Evolutionary conservation across 495 filamentous ascomycete genomes (phyloP).

Genomic region (Xylaria nigripes): DNA sequence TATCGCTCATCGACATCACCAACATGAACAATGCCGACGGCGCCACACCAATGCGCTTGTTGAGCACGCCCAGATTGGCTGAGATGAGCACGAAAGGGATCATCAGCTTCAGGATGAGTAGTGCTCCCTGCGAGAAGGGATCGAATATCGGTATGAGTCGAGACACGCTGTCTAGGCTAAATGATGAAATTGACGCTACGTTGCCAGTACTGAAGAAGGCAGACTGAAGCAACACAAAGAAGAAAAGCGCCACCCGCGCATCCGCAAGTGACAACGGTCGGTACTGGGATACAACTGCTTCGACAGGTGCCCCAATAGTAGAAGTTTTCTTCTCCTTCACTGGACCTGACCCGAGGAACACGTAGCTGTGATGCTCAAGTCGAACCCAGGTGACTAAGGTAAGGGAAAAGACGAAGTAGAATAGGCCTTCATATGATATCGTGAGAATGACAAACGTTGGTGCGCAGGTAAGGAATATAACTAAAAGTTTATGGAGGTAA

Average conservation of each 20-base stretch:
- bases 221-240: constrained; percentile 87
- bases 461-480: constrained; percentile 88
- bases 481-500: constrained; percentile 81
- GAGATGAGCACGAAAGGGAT: constrained; percentile 92
- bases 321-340: constrained; percentile 16
- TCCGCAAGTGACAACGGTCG: constrained; percentile 72
- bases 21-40: constrained; percentile 87
- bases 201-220: constrained; percentile 98
- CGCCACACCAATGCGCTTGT: constrained; percentile 70
- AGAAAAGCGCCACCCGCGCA: constrained; percentile 82
- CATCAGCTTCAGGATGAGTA: constrained; percentile 83
- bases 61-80: constrained; percentile 90
- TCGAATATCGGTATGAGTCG: constrained; percentile 92
- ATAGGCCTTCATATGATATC: constrained; percentile 95
- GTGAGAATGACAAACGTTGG: constrained; percentile 94
- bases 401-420: constrained; percentile 84
- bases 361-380: constrained; percentile 73
- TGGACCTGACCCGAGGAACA: constrained; percentile 35
- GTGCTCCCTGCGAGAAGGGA: constrained; percentile 83
- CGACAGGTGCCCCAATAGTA: constrained; percentile 14
- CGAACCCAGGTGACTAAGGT: constrained; percentile 84
- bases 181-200: constrained; percentile 88
- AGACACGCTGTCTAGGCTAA: constrained; percentile 84
- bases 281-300: constrained; percentile 36
- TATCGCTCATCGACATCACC: constrained; percentile 85